Percentiles rank a stretch among this genome's conserved stretches.
phyloP scores from a whole-genome alignment of 2,329 filamentous ascomycete genomes.

The Plenodomus biglobosus region DNA sequence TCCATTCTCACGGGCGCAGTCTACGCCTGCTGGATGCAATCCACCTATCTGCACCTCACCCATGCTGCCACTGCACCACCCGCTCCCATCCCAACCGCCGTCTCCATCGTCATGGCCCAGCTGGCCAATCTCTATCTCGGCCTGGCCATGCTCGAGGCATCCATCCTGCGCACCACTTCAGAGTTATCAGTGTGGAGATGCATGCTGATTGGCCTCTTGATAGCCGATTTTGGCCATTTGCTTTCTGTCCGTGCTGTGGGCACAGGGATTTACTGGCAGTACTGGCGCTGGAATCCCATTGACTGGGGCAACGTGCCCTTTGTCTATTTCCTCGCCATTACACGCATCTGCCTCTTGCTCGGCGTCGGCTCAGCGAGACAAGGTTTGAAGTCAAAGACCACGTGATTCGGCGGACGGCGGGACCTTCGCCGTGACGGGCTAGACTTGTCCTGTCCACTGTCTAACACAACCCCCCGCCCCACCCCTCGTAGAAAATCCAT shows the following conservation, averaged over 20 bases:
- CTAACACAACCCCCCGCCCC: too few species aligned
- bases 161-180: constrained; percentile 69
- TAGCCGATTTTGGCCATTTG: constrained; percentile 77
- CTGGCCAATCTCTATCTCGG: constrained; percentile 77
- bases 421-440: too few species aligned
- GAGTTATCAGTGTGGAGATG: constrained; percentile 71
- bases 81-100: constrained; percentile 57
- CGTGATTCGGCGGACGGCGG: too few species aligned
- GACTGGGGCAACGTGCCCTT: constrained; percentile 70
- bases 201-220: constrained; percentile 65
- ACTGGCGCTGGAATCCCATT: constrained; percentile 65
- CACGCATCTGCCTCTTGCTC: constrained; percentile 28
- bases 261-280: constrained; percentile 63
- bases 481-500: too few species aligned
- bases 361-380: constrained; percentile 27
- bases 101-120: constrained; percentile 70
- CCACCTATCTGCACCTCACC: constrained; percentile 65
- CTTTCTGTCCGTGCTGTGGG: constrained; percentile 66
- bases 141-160: constrained; percentile 74
- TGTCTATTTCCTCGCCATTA: constrained; percentile 64
- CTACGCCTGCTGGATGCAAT: constrained; percentile 54
- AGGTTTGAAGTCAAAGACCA: constrained; percentile 7
- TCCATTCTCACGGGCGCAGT: constrained; percentile 57
- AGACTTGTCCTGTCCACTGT: too few species aligned
- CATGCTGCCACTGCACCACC: constrained; percentile 56